Evolutionary conservation across 108 stramenopile genomes (phyloP).

Genomic region (Cyclotella kingstonii): DNA sequence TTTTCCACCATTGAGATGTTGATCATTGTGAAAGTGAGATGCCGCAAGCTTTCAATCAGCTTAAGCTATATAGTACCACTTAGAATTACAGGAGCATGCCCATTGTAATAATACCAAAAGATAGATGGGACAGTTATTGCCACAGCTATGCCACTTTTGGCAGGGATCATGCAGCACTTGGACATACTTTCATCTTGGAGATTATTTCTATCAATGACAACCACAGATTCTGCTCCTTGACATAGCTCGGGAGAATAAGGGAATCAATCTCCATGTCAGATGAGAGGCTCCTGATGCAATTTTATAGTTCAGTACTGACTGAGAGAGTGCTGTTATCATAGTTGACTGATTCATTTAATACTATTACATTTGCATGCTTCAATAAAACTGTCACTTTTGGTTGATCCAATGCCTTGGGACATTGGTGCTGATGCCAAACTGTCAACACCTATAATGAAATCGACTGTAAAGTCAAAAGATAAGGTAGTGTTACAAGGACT

Average conservation of each 20-base stretch:
- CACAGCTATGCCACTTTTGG: conserved; percentile 2
- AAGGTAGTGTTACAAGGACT: conserved; percentile 10
- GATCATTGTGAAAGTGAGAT: no score
- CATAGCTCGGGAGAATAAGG: conserved; percentile 2
- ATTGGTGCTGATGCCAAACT: conserved; percentile 4
- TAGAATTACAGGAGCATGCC: neutral
- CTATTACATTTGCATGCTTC: conserved; percentile 28
- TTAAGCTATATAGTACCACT: conserved; percentile 7
- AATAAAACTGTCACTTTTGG: conserved; percentile 19
- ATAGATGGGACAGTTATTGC: conserved; percentile 17
- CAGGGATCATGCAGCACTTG: neutral
- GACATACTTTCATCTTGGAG: conserved; percentile 10
- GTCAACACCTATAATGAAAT: conserved; percentile 10
- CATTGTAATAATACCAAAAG: conserved; percentile 18
- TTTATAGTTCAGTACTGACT: conserved; percentile 11
- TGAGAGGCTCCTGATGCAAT: conserved; percentile 15
- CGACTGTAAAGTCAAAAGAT: conserved; percentile 24
- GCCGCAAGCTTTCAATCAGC: conserved; percentile 1
- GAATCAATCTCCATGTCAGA: conserved; percentile 20
- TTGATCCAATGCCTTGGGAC: conserved; percentile 11
- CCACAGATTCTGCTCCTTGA: conserved; percentile 12
- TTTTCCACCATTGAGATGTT: no score
- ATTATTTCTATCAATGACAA: conserved; percentile 2
- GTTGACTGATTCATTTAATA: conserved; percentile 8
- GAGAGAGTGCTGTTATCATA: conserved; percentile 13